These are phyloP conservation scores for Neoascochyta sp. DNA, from an alignment of 2,329 filamentous ascomycete species.

Conservation along the genomic window DNA sequence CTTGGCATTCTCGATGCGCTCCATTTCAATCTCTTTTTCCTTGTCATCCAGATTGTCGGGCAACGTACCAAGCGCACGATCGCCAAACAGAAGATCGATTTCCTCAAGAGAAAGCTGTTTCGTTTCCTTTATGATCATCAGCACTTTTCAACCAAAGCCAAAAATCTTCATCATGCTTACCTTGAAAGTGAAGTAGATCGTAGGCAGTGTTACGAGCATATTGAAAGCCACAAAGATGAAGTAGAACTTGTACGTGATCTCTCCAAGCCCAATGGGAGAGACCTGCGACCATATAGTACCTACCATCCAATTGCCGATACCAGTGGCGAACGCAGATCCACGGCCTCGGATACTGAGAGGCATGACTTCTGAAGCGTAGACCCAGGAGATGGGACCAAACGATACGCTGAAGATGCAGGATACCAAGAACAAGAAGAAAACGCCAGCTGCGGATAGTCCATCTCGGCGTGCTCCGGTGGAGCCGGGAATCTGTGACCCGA, in stretches of 20 bases:
- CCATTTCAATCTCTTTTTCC: slow-evolving; percentile 21
- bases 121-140: slow-evolving; percentile 37
- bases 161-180: slow-evolving; percentile 10
- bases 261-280: slow-evolving; percentile 50
- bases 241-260: slow-evolving; percentile 55
- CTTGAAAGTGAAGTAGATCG: slow-evolving; percentile 52
- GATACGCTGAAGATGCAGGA: slow-evolving; percentile 36
- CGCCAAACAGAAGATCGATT: slow-evolving; percentile 57
- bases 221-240: slow-evolving; percentile 56
- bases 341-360: slow-evolving; percentile 62
- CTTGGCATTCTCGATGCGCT: slow-evolving; percentile 18
- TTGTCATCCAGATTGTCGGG: slow-evolving; percentile 43
- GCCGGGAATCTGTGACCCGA: slow-evolving; percentile 42
- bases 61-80: slow-evolving; percentile 47
- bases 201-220: slow-evolving; percentile 42
- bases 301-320: slow-evolving; percentile 58
- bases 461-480: slow-evolving; percentile 33
- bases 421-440: slow-evolving; percentile 62
- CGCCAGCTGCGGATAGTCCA: slow-evolving; percentile 56
- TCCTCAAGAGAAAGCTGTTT: slow-evolving; percentile 52
- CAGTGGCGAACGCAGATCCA: slow-evolving; percentile 57
- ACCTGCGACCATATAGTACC: slow-evolving; percentile 59
- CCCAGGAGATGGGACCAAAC: slow-evolving; percentile 49
- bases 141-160: too few relatives aligned
- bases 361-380: slow-evolving; percentile 62